These are phyloP conservation scores for Botrytis tulipae DNA, from an alignment of 2,329 filamentous ascomycete species.

Conservation along the genomic window DNA sequence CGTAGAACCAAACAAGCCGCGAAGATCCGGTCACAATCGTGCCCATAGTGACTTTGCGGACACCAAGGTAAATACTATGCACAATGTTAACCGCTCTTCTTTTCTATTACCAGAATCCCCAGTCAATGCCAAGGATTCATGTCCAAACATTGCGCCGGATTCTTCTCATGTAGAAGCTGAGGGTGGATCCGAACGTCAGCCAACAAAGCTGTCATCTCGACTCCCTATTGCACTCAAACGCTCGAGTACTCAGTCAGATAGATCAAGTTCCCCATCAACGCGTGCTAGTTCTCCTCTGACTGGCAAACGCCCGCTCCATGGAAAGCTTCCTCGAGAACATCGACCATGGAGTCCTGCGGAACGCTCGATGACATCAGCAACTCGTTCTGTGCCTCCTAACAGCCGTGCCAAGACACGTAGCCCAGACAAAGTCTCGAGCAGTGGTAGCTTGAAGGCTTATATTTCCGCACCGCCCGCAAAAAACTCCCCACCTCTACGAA, in stretches of 20 bases:
- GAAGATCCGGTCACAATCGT: constrained; percentile 46
- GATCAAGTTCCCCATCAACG: constrained; percentile 39
- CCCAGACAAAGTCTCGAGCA: constrained; percentile 38
- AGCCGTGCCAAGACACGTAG: constrained; percentile 36
- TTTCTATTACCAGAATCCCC: constrained; percentile 16
- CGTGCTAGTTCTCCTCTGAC: constrained; percentile 49
- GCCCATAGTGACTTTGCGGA: constrained; percentile 60
- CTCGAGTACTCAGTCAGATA: constrained; percentile 44
- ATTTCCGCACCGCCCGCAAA: constrained; percentile 69
- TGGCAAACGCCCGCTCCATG: constrained; percentile 42
- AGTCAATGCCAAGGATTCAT: neutral
- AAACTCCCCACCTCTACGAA: constrained; percentile 74
- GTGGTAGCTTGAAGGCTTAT: constrained; percentile 67
- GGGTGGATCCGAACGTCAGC: neutral
- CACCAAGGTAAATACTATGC: constrained; percentile 35
- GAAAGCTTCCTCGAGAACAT: constrained; percentile 31
- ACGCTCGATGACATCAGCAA: constrained; percentile 28
- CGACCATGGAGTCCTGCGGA: constrained; percentile 34
- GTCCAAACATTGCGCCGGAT: neutral
- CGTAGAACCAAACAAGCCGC: constrained; percentile 32
- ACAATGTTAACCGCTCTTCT: constrained; percentile 17
- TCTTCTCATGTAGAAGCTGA: neutral
- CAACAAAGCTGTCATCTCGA: constrained; percentile 28
- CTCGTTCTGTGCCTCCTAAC: constrained; percentile 41
- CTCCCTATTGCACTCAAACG: constrained; percentile 34